Evolutionary conservation across 768 basidiomycete genomes (phyloP).

Genomic region (Paxillus rubicundulus): DNA sequence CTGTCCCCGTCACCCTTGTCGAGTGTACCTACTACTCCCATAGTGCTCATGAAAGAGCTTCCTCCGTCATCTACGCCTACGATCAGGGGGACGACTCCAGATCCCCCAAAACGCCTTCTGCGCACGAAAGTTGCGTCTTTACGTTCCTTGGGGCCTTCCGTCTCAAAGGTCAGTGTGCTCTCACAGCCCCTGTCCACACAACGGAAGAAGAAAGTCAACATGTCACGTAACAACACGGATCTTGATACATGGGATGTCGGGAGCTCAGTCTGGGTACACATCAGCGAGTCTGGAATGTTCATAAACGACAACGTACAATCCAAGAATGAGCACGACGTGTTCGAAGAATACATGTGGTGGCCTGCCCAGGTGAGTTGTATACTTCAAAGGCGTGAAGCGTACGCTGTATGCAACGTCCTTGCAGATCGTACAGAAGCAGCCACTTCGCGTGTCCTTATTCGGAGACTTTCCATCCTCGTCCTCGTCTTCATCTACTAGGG

Average conservation of each 20-base stretch:
- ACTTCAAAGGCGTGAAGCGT: not conserved
- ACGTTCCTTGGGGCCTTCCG: no score
- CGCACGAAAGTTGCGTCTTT: constrained; percentile 13
- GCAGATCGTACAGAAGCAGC: constrained; percentile 26
- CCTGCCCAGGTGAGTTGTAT: constrained; percentile 55
- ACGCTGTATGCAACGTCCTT: constrained; percentile 6
- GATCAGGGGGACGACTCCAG: not conserved
- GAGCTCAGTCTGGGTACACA: constrained; percentile 51
- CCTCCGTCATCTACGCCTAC: constrained; percentile 14
- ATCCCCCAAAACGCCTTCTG: constrained; percentile 5
- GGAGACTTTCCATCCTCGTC: constrained; percentile 24
- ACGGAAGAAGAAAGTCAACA: constrained; percentile 19
- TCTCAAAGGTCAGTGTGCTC: not conserved
- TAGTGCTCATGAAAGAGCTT: constrained; percentile 13
- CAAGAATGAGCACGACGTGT: constrained; percentile 19
- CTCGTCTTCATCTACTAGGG: constrained; percentile 23
- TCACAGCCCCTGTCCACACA: constrained; percentile 23
- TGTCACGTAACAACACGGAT: constrained; percentile 1
- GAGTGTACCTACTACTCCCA: constrained; percentile 20
- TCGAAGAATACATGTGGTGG: constrained; percentile 56
- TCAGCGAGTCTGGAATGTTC: constrained; percentile 40
- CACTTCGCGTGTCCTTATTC: constrained; percentile 30
- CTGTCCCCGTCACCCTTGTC: constrained; percentile 25
- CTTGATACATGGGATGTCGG: constrained; percentile 29
- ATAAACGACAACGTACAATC: constrained; percentile 28